Evolutionary conservation across 2,329 filamentous ascomycete species (phyloP).

Genomic region (Aspergillus aculeatus): DNA sequence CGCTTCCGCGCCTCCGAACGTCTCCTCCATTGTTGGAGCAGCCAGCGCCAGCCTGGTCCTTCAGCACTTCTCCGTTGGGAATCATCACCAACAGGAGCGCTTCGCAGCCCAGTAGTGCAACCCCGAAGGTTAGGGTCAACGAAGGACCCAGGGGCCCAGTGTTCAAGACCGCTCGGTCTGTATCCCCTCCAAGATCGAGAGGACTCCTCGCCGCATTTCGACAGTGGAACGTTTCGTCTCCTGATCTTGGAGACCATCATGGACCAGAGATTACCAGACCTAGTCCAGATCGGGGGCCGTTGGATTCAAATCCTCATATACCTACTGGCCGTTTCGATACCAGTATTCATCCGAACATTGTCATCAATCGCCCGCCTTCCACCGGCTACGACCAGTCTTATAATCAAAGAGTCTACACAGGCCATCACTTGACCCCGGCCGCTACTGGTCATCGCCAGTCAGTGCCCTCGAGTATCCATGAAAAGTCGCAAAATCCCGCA

Average conservation of each 20-base stretch:
- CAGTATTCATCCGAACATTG: conserved; percentile 8
- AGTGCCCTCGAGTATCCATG: conserved; percentile 33
- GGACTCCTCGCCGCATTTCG: conserved; percentile 40
- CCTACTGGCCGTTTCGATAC: conserved; percentile 10
- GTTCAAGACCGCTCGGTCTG: conserved; percentile 35
- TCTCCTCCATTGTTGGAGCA: conserved; percentile 37
- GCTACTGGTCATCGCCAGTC: conserved; percentile 10
- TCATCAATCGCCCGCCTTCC: conserved; percentile 3
- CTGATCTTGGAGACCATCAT: conserved; percentile 15
- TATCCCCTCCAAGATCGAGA: conserved; percentile 37
- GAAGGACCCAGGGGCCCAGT: conserved; percentile 20
- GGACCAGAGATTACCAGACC: neutral
- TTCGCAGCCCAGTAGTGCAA: conserved; percentile 37
- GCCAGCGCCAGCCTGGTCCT: conserved; percentile 25
- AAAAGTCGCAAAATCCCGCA: conserved; percentile 35
- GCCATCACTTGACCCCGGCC: conserved; percentile 9
- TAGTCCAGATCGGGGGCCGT: neutral
- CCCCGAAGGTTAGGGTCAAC: conserved; percentile 16
- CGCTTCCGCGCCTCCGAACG: conserved; percentile 46
- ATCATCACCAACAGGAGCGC: conserved; percentile 28
- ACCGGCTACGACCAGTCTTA: neutral
- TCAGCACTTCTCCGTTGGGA: conserved; percentile 28
- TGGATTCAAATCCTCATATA: neutral
- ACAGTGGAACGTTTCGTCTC: conserved; percentile 32
- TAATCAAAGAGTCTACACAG: neutral